Evolutionary conservation across 2,329 filamentous ascomycete species (phyloP), one percentile per base, ranked within the genome.

Genomic region (Clarireedia paspali): DNA sequence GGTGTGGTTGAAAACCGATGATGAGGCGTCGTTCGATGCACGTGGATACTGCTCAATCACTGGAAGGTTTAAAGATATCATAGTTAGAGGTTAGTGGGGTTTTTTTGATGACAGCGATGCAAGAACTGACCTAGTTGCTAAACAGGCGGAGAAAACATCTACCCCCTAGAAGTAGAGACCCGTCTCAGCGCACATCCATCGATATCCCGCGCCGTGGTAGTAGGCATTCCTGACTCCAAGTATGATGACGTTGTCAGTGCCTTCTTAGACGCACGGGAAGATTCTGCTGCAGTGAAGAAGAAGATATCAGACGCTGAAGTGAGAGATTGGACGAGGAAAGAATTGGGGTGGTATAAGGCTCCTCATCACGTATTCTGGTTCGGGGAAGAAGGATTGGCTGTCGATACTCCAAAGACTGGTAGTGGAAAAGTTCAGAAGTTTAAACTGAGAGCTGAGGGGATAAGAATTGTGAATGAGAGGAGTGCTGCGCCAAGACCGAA

Each of bases 321-420:
- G n/a, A 74, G 78, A 15, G 75, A 78, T 45, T 88, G 84, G 84
- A 82, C 83, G 1, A 75, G 80, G 50, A 72, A 79, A 62, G 77
- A 75, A 38, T 75, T 88, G 6, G 84, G 84, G 1, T 74, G 78
- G 39, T 84, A 88, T 67, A 88, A 88, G 72, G 83, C 85, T 3
- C 88, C 88, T 0, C 74, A 80, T 7, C 80, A 90, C 68, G 69
- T 91, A n/a, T 91, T 91, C 67, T 89, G 87, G 79, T 76, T 91
- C 26, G 88, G 88, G 0, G 73, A 80, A 61, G 77, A 77, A 47
- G 58, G 54, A 24, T 77, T 82, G 1, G 63, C 63, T 1, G 44
- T 38, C 20, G 72, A 74, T 1, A 75, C 86, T 34, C 85, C 85
- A 9, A 72, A 87, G 65, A 88, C 85, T n/a, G 84, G 84, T 0